These are phyloP conservation scores for Chalciporus chontae DNA, from an alignment of 768 basidiomycete genomes.

Conservation along the genomic window DNA sequence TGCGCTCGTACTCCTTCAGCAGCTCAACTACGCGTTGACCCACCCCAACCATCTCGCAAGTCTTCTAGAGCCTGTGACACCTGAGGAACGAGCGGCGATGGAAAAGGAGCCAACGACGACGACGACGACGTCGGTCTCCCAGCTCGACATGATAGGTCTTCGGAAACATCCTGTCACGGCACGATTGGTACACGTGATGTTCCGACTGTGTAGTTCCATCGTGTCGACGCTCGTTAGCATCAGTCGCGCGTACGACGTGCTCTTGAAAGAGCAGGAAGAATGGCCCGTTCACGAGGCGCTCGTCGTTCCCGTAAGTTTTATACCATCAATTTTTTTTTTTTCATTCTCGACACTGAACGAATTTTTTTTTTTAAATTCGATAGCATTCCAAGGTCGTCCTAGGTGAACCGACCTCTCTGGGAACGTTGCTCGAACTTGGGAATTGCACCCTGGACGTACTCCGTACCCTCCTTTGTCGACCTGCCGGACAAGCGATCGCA, in stretches of 20 bases:
- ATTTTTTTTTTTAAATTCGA: neutral
- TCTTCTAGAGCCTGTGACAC: constrained; percentile 73
- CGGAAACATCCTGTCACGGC: constrained; percentile 69
- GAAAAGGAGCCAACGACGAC: constrained; percentile 52
- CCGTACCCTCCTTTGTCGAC: constrained; percentile 59
- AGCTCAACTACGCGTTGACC: constrained; percentile 84
- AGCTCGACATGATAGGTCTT: constrained; percentile 53
- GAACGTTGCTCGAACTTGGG: constrained; percentile 83
- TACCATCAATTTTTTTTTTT: too few species aligned
- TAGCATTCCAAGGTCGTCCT: constrained; percentile 85
- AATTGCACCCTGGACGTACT: constrained; percentile 75
- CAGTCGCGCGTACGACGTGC: constrained; percentile 64
- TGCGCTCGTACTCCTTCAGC: constrained; percentile 74
- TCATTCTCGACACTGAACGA: too few species aligned
- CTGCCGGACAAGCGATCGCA: constrained; percentile 53
- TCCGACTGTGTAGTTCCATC: constrained; percentile 67
- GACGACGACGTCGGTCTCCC: constrained; percentile 29
- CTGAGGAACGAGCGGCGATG: constrained; percentile 66
- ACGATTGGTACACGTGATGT: constrained; percentile 67
- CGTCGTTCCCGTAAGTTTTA: constrained; percentile 69
- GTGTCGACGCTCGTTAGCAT: constrained; percentile 66
- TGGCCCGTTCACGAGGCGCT: constrained; percentile 70
- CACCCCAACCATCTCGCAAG: constrained; percentile 88
- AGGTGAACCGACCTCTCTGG: constrained; percentile 78
- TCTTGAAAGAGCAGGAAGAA: constrained; percentile 62